Evolutionary conservation across 768 basidiomycete genomes (phyloP), one percentile per base, ranked within the genome.

Genomic region (Tricholoma sp.): DNA sequence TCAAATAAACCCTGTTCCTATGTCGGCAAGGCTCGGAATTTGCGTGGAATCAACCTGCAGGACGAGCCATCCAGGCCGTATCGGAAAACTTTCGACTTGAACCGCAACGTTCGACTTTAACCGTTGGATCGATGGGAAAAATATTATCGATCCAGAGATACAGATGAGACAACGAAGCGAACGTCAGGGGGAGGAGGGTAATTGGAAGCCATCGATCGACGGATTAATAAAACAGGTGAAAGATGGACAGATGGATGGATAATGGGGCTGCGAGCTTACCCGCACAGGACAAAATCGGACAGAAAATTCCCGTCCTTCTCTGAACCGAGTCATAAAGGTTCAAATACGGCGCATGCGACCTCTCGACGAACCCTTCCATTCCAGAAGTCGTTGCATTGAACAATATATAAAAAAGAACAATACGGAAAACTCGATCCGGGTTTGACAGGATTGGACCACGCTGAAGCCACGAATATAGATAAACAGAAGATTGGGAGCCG

Each of bases 401-500:
- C 11, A 46, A 11, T 22, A 5, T 6, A 27, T 2, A n/a, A 19
- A 10, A 8, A 24, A 24, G 24, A 46, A 46, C 9, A 11, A 46
- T 22, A 46, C 45, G 45, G 45, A 46, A 46, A 14, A 4, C 22
- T 46, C 45, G 45, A 46, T 46, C 45, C 45, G 45, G 11, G 3
- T 27, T 27, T 31, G 47, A 31, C 47, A 50, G 47, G n/a, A 31
- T 31, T n/a, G 7, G 7, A 31, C 47, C 47, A 50, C 47, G 47
- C 47, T 31, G 47, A 50, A 29, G n/a, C 47, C 47, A 50, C 29
- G 47, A n/a, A n/a, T n/a, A n/a, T 31, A 50, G 47, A 50, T 50
- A 50, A 32, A 50, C 21, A 46, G 45, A 46, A 46, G 45, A 24
- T 43, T 46, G 14, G 47, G 18, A 31, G 3, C 27, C 12, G 47